Conservation (phyloP, 345 rosid species). For the Populus euphratica region DNA sequence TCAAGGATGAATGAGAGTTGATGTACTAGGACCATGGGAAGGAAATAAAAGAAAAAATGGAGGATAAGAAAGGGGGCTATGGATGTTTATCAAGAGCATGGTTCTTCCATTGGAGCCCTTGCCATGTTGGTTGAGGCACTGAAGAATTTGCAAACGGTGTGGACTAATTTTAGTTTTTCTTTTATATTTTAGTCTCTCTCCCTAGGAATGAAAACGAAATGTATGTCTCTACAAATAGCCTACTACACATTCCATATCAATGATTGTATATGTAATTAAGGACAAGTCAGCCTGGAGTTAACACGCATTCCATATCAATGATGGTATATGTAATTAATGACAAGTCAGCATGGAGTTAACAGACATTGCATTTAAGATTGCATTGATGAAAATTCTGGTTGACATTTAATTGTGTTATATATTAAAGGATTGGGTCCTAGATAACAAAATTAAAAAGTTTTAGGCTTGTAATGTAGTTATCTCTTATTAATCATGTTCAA, state of each 20-base stretch:
- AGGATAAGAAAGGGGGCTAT: not conserved
- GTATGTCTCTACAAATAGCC: not conserved
- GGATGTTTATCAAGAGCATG: not conserved
- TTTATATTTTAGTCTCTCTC: not conserved
- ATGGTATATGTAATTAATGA: not conserved
- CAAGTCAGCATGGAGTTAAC: not conserved
- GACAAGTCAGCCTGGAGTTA: not conserved
- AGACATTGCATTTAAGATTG: not conserved
- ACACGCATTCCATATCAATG: not conserved
- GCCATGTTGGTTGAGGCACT: not conserved
- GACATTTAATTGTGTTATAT: not conserved
- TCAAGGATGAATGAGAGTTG: not conserved
- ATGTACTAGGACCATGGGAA: not conserved
- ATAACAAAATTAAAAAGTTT: not conserved
- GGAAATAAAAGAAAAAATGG: not conserved
- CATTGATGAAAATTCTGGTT: not conserved
- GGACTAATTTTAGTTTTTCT: not conserved
- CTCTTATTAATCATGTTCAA: not conserved
- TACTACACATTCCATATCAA: not conserved
- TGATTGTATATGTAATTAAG: not conserved
- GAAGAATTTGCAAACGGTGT: not conserved
- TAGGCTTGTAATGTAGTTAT: not conserved
- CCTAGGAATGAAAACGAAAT: not conserved
- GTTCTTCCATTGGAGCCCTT: not conserved
- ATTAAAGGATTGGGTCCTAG: not conserved